These are phyloP conservation scores for Calonectria honghensis DNA, from an alignment of 2,329 filamentous ascomycete species.

Conservation along the genomic window DNA sequence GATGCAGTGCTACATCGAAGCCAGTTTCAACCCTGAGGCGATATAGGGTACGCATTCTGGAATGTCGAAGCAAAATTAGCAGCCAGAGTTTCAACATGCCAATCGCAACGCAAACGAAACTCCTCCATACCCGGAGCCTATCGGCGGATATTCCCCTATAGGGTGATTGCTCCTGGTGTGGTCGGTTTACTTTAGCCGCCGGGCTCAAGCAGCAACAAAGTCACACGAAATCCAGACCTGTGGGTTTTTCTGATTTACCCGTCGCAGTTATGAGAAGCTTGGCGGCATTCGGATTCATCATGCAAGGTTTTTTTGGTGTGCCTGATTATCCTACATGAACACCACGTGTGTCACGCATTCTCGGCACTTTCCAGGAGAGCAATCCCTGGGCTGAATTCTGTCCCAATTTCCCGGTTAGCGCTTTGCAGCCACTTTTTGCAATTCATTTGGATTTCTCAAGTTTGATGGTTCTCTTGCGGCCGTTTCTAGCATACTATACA, in stretches of 20 bases:
- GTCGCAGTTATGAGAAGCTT: background rate
- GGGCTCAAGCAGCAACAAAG: background rate
- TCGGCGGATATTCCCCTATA: background rate
- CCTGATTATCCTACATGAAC: constrained; percentile 9
- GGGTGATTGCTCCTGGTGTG: background rate
- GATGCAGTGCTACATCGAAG: background rate
- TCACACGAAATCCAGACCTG: background rate
- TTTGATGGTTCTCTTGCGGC: background rate
- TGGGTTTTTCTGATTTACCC: background rate
- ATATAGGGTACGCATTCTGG: too few species aligned
- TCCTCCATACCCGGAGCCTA: background rate
- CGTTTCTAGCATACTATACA: background rate
- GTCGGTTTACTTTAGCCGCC: constrained; percentile 6
- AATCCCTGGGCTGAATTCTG: background rate
- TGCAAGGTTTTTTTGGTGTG: background rate
- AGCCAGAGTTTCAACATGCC: background rate
- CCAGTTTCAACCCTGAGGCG: background rate
- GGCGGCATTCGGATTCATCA: background rate
- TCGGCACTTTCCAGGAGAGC: background rate
- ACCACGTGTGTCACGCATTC: constrained; percentile 14
- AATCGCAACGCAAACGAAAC: background rate
- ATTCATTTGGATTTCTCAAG: background rate
- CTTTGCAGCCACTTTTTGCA: background rate
- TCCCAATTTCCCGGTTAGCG: background rate
- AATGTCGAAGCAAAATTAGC: background rate